Evolutionary conservation across 441 rosid genomes (phyloP), one percentile per base, ranked within the genome.

Genomic region (Populus hybrid): DNA sequence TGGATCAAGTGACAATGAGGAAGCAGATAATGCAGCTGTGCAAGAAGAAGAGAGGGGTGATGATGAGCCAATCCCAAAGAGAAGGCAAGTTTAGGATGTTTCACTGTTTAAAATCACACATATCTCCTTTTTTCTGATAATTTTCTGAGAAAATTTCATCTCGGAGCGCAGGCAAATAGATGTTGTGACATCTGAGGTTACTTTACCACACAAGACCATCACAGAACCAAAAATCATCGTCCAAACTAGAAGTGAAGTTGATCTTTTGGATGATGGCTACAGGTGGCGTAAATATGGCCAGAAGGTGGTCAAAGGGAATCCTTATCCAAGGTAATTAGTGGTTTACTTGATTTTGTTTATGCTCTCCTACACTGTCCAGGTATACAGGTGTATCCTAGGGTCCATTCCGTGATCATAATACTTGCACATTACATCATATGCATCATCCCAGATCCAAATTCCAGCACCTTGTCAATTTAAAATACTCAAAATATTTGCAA

Each of bases 241-340:
- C 8, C 93, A 91, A 78, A 91, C 89, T 32, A 87, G 88, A 86
- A 91, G 92, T 61, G 93, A 91, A 70, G 88, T 88, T 69, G 93
- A 91, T 85, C 88, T 91, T 30, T 83, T 91, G 10, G 93, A 91
- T 75, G 95, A 91, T 68, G 95, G 95, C 68, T 91, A 87, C 79
- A 88, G 92, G 78, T 90, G 95, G 94, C 84, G 93, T 76, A 91
- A 91, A 77, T 91, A 91, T 75, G 94, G 94, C 20, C 94, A 91
- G 79, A 91, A 91, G 82, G 90, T 91, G 59, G 94, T 91, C 70
- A 91, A 88, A 80, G 94, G 94, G 81, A 90, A 91, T 82, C 94
- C 92, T 36, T 88, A 91, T 73, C 94, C 94, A 77, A 89, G 94
- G 94, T 91, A 71, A 64, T 71, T 67, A 18, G 53, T 77, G 36